Base-by-base conservation (phyloP, 176 grass and related monocot genomes). In the Puya raimondii region DNA sequence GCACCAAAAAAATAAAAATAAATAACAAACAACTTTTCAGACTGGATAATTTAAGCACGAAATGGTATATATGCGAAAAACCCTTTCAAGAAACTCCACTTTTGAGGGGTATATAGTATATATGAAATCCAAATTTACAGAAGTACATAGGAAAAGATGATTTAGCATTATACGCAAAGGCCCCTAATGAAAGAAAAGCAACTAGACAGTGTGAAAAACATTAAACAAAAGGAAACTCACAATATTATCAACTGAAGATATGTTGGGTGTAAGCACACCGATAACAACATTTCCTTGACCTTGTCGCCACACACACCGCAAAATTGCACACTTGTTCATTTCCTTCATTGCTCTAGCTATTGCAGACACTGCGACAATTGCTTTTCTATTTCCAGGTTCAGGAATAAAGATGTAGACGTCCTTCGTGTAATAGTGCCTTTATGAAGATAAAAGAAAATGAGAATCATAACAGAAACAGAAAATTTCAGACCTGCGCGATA, bases 401-500 rank as follows among this genome's bases (percentile, higher is more conserved):
- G 89, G 86, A 72, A 97, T 72, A 66, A 97, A 97, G 53, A 81
- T 83, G 74, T 85, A 82, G 48, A 76, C 89, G 66, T 92, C 94
- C 88, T 92, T 90, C 89, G 92, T 92, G 81, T 87, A 92, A 80
- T 85, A 83, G 72, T 88, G 80, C 72, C 94, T 92, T 74, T 15
- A 77, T 10, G 56, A 69, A 68, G 2, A 77, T 47, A 67, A 54
- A 76, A 77, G 12, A 68, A 47, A 15, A 23, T 11, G 1, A 53
- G 20, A 14, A 69, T 49, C 50, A 23, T 21, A 66, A 56, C 27
- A 57, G 23, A 72, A 72, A 69, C 51, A 72, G 11, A 20, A 74
- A 11, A 10, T 27, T 64, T 64, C 20, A 64, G 15, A 59, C 9
- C 15, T 20, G 13, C 54, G 1, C 5, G 4, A 42, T 42, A 42